Base-by-base conservation (phyloP, 257 asterid species). In the Primulina eburnea region DNA sequence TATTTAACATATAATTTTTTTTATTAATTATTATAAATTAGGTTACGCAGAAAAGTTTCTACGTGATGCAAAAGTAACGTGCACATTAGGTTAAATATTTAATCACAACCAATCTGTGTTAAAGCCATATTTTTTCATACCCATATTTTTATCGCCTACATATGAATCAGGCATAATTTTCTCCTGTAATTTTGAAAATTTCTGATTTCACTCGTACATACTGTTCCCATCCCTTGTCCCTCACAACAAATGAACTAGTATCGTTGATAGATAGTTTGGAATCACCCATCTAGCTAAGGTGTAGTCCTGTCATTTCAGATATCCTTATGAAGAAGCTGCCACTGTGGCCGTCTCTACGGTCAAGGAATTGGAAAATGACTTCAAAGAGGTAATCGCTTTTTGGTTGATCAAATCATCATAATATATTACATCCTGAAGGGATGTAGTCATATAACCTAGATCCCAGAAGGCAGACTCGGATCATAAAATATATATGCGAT, bases 321-420 rank as follows among this genome's bases (percentile, higher is more conserved):
- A 94, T 79, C 98, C 99, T 55, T 88, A 26, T 60, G 90, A 89
- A 68, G 93, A 91, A 84, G 99, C 98, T 79, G 97, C 99, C 66
- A 62, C 82, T 43, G 95, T 94, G 77, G 97, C 98, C 73, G 76
- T 94, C 76, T 86, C 97, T 60, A 82, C 98, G 1, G 70, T 89
- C 56, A 88, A 79, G 84, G 96, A 84, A 82, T 84, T 62, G 70
- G 85, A 84, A 3, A 83, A 80, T 71, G 84, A 85, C 70, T 73
- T 91, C 69, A 89, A 86, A 78, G 97, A 91, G 96, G 99, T 94
- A 88, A 34, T 64, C 34, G 68, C 20, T 47, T 21, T 68, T 16
- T 14, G 20, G n/a, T 4, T 16, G 8, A 47, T 47, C 20, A 47
- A 16, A 16, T 47, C 8, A 1, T 20, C 56, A 16, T 24, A 35